Evolutionary conservation across 768 basidiomycete genomes (phyloP).

Genomic region (Nidularia sp.): DNA sequence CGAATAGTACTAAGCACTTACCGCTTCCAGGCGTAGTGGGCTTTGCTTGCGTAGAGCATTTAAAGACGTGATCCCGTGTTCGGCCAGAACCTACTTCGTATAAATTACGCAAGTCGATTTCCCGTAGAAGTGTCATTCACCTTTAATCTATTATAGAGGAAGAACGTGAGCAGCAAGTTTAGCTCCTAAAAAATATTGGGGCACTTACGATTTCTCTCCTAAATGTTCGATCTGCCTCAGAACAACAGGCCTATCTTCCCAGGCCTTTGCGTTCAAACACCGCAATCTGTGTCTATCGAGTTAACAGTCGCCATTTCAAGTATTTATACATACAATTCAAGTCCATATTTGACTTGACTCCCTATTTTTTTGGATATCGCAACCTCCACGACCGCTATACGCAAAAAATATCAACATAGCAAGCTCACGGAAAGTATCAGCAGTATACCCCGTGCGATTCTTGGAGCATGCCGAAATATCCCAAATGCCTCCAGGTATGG

Average conservation of each 20-base stretch:
- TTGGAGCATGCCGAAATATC: slow-evolving; percentile 70
- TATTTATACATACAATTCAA: slow-evolving; percentile 61
- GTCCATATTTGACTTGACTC: slow-evolving; percentile 60
- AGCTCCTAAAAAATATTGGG: neutral
- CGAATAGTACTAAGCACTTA: slow-evolving; percentile 27
- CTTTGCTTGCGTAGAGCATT: slow-evolving; percentile 49
- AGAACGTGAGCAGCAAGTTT: neutral
- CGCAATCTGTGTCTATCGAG: slow-evolving; percentile 47
- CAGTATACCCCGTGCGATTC: slow-evolving; percentile 69
- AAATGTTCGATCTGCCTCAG: slow-evolving; percentile 87
- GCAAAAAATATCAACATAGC: slow-evolving; percentile 2
- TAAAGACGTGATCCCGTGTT: slow-evolving; percentile 68
- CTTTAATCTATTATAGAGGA: slow-evolving; percentile 8
- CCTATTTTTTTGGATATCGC: slow-evolving; percentile 65
- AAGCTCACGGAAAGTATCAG: neutral
- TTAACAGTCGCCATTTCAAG: neutral
- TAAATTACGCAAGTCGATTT: neutral
- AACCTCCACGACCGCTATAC: slow-evolving; percentile 72
- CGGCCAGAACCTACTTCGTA: slow-evolving; percentile 58
- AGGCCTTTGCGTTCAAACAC: slow-evolving; percentile 78
- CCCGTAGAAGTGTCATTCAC: slow-evolving; percentile 20
- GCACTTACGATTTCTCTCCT: slow-evolving; percentile 83
- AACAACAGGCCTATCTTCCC: slow-evolving; percentile 86
- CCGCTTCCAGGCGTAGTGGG: slow-evolving; percentile 61
- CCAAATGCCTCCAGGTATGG: slow-evolving; percentile 64